A percentile compares a stretch with the other conserved stretches of the same genome.
phyloP scores from a whole-genome alignment of 352 stramenopile species.

The Peronosclerospora sorghi region DNA sequence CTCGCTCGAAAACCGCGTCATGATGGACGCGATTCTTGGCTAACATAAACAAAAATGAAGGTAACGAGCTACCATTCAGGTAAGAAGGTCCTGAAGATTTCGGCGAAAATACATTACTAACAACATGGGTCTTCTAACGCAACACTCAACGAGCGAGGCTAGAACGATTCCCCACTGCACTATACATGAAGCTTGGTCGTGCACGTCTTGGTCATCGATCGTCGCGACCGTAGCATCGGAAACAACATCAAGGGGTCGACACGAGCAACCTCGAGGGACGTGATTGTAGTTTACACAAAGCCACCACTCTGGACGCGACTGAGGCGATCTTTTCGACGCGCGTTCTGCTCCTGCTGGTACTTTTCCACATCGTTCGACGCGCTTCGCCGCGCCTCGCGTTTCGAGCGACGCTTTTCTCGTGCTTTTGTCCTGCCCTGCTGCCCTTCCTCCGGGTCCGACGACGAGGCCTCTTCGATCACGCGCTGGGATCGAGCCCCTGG shows the following conservation, averaged over 20 bases:
- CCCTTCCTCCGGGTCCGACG: constrained; percentile 33
- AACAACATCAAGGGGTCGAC: constrained; percentile 77
- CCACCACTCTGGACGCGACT: constrained; percentile 32
- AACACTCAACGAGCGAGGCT: too few species aligned
- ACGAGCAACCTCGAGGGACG: constrained; percentile 95
- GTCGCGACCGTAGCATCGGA: too few species aligned
- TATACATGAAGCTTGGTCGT: too few species aligned
- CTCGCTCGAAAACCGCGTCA: too few species aligned
- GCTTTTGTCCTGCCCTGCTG: constrained; percentile 16
- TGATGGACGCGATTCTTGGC: too few species aligned
- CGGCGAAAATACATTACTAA: too few species aligned
- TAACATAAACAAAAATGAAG: too few species aligned
- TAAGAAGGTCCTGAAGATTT: too few species aligned
- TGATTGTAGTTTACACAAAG: constrained; percentile 61
- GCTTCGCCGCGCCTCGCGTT: constrained; percentile 19
- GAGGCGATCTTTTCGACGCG: constrained; percentile 37
- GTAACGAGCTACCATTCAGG: too few species aligned
- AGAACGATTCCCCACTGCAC: too few species aligned
- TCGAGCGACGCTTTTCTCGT: constrained; percentile 18
- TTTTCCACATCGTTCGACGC: constrained; percentile 28
- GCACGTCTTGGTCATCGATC: too few species aligned
- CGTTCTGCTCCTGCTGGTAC: constrained; percentile 47
- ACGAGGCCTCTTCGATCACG: constrained; percentile 26
- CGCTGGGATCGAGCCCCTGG: constrained; percentile 19
- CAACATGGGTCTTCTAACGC: too few species aligned